These are phyloP conservation scores for Lentinula sp. DNA, from an alignment of 768 basidiomycete species.

Conservation along the genomic window DNA sequence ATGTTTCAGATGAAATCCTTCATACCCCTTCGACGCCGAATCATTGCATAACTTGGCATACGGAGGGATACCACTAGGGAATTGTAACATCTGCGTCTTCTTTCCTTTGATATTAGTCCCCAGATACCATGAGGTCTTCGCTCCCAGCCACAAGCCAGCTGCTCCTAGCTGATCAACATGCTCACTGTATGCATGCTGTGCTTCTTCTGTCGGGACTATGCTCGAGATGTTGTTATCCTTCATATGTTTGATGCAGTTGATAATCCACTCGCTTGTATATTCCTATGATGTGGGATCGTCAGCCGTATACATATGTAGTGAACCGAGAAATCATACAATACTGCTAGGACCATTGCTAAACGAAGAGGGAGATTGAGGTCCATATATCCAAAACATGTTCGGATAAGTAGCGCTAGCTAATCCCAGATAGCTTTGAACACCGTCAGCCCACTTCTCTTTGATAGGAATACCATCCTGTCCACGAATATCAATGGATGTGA, in stretches of 20 bases:
- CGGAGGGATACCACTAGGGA: neutral
- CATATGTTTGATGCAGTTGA: conserved; percentile 14
- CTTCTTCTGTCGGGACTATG: neutral
- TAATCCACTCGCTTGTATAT: conserved; percentile 19
- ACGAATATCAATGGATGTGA: conserved; percentile 4
- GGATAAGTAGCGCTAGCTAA: conserved; percentile 9
- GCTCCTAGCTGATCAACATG: neutral
- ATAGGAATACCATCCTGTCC: conserved; percentile 1
- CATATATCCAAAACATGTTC: conserved; percentile 14
- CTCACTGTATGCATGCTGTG: neutral
- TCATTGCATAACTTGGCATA: neutral
- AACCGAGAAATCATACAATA: conserved; percentile 4
- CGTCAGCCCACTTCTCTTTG: conserved; percentile 3
- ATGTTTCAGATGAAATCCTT: neutral
- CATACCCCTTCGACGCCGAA: neutral
- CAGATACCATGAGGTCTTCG: conserved; percentile 10
- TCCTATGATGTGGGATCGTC: conserved; percentile 10
- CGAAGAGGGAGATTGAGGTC: conserved; percentile 11
- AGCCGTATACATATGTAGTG: neutral
- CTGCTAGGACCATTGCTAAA: conserved; percentile 11
- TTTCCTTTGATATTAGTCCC: conserved; percentile 8
- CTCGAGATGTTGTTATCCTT: conserved; percentile 6
- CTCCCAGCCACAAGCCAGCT: neutral
- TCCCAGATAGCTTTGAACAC: conserved; percentile 11
- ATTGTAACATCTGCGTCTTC: neutral